Evolutionary conservation across 192 early-diverging fungal genomes (phyloP).

Genomic region (Backusella macrospora): DNA sequence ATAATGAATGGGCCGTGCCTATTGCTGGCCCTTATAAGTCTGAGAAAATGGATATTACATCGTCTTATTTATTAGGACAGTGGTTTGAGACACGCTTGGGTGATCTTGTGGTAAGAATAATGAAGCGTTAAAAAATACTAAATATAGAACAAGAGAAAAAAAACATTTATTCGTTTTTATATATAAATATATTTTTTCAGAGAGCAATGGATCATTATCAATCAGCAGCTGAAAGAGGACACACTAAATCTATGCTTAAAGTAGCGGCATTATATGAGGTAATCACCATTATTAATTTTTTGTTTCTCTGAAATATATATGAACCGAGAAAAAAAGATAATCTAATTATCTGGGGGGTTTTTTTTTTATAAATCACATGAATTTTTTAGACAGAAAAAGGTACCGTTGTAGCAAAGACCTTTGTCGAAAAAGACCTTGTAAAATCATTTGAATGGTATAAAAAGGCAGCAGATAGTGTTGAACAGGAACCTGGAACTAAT

Average conservation of each 20-base stretch:
- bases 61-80: constrained; percentile 35
- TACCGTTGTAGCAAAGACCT: background rate
- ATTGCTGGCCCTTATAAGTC: constrained; percentile 20
- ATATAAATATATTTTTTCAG: background rate
- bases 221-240: constrained; percentile 35
- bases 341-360: background rate
- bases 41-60: constrained; percentile 40
- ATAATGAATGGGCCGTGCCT: constrained; percentile 35
- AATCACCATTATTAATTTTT: background rate
- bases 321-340: background rate
- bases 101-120: constrained; percentile 31
- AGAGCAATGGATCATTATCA: constrained; percentile 34
- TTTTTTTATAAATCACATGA: constrained; percentile 15
- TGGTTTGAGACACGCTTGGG: constrained; percentile 40
- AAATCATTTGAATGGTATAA: constrained; percentile 46
- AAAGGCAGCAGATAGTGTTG: constrained; percentile 31
- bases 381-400: constrained; percentile 15
- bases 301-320: background rate
- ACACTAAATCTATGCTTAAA: constrained; percentile 43
- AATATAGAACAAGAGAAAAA: background rate
- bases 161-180: background rate
- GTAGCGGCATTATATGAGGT: constrained; percentile 44
- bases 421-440: constrained; percentile 29
- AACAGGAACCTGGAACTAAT: constrained; percentile 10
- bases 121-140: constrained; percentile 1